These are phyloP conservation scores for Corrigiola litoralis DNA, from an alignment of 179 eudicot species.

Conservation along the genomic window DNA sequence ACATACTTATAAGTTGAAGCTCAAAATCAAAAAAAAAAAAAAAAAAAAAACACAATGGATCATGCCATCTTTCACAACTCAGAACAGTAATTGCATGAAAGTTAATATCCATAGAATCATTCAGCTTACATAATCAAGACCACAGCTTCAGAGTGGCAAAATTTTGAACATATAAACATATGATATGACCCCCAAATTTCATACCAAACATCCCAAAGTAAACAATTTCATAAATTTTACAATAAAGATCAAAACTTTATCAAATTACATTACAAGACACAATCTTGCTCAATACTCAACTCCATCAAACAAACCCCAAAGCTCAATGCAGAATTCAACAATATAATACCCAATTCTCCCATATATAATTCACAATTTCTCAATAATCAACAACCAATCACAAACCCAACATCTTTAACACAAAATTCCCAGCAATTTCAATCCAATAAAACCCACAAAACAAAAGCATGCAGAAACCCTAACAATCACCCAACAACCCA, in stretches of 20 bases:
- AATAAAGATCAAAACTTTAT: background rate
- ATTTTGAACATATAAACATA: no score
- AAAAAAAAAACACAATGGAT: no score
- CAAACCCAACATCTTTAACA: background rate
- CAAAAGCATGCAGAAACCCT: conserved; percentile 35
- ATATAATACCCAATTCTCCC: no score
- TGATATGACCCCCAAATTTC: background rate
- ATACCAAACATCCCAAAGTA: background rate
- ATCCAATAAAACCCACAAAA: background rate
- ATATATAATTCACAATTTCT: background rate
- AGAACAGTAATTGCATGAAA: background rate
- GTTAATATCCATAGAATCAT: background rate
- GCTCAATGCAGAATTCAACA: background rate
- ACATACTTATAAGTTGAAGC: no score
- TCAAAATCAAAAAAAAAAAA: no score
- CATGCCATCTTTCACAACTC: background rate
- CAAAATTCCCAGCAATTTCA: background rate
- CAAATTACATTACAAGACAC: background rate
- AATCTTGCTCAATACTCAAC: background rate
- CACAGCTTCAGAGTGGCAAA: no score
- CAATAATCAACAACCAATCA: background rate
- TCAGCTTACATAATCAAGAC: background rate
- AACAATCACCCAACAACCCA: conserved; percentile 6
- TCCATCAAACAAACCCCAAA: background rate
- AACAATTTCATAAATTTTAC: background rate